A percentile compares a stretch with the other conserved stretches of the same genome.
Evolutionary conservation across 495 filamentous ascomycete genomes (phyloP).

Genomic region (Durotheca rogersii): DNA sequence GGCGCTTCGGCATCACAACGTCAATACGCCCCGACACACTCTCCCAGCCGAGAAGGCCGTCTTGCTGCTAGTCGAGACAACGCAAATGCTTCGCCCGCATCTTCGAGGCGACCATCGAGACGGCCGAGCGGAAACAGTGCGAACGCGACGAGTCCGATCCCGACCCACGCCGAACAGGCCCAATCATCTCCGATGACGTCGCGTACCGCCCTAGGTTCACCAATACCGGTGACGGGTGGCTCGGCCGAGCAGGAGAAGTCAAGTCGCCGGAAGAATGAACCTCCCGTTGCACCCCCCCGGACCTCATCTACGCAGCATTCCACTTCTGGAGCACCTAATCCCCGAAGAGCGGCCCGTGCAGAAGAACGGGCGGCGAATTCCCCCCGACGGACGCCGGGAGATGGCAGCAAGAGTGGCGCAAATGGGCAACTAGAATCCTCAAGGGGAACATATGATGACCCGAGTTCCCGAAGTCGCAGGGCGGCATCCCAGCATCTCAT

Average conservation of each 20-base stretch:
- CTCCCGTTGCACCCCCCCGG: conserved; percentile 59
- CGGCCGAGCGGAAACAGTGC: conserved; percentile 57
- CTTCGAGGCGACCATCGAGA: conserved; percentile 51
- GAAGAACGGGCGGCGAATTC: conserved; percentile 46
- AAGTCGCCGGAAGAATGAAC: conserved; percentile 42
- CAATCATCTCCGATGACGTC: conserved; percentile 51
- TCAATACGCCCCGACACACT: conserved; percentile 42
- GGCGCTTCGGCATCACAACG: conserved; percentile 48
- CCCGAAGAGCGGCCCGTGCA: conserved; percentile 45
- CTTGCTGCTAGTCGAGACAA: conserved; percentile 47
- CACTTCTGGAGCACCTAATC: conserved; percentile 37
- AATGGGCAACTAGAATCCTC: conserved; percentile 37
- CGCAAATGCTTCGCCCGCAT: conserved; percentile 39
- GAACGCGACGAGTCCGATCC: conserved; percentile 29
- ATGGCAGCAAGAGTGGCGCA: conserved; percentile 38
- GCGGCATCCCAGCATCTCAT: conserved; percentile 42
- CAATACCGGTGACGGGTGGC: conserved; percentile 47
- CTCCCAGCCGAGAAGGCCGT: conserved; percentile 44
- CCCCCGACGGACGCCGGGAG: conserved; percentile 39
- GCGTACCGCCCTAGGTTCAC: conserved; percentile 48
- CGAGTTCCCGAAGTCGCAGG: conserved; percentile 54
- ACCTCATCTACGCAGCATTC: conserved; percentile 57
- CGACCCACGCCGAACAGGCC: conserved; percentile 36
- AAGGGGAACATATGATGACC: conserved; percentile 36
- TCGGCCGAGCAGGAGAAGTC: conserved; percentile 47